These are phyloP conservation scores for Cercospora sp. DNA, from an alignment of 2,329 filamentous ascomycete genomes.

Conservation along the genomic window DNA sequence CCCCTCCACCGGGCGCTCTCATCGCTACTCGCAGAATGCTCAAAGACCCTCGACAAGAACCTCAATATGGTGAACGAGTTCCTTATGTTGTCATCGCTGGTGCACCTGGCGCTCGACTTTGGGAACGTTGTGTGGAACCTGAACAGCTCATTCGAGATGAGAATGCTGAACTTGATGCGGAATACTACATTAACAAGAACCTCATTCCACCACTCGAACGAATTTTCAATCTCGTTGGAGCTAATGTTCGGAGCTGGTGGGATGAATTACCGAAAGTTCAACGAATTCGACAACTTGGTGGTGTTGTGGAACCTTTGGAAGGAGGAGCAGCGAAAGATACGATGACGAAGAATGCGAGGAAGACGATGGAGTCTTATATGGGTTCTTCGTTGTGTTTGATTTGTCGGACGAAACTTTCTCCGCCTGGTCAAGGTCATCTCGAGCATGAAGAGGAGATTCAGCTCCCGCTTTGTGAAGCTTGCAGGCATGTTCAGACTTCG, in stretches of 20 bases:
- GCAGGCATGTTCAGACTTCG: constrained; percentile 52
- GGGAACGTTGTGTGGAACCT: constrained; percentile 87
- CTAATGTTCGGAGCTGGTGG: constrained; percentile 87
- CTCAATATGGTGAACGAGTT: constrained; percentile 91
- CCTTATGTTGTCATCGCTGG: constrained; percentile 93
- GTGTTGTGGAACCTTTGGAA: constrained; percentile 17
- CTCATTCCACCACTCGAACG: constrained; percentile 91
- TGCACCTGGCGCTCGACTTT: constrained; percentile 78
- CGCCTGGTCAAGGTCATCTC: background rate
- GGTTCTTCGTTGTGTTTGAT: constrained; percentile 75
- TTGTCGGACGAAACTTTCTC: constrained; percentile 64
- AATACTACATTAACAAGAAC: constrained; percentile 97
- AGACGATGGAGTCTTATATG: constrained; percentile 94
- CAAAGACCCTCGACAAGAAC: constrained; percentile 79
- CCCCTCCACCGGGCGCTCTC: constrained; percentile 80
- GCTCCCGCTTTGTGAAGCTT: constrained; percentile 60
- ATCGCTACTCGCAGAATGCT: constrained; percentile 87
- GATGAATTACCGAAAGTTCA: constrained; percentile 95
- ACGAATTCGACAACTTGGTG: constrained; percentile 64
- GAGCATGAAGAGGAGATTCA: constrained; percentile 21
- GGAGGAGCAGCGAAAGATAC: constrained; percentile 27
- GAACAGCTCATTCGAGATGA: constrained; percentile 77
- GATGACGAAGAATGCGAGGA: constrained; percentile 39
- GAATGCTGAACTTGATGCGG: constrained; percentile 79
- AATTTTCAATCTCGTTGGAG: constrained; percentile 94